Evolutionary conservation across 2,329 filamentous ascomycete species (phyloP).

Genomic region (Fusarium metavorans): DNA sequence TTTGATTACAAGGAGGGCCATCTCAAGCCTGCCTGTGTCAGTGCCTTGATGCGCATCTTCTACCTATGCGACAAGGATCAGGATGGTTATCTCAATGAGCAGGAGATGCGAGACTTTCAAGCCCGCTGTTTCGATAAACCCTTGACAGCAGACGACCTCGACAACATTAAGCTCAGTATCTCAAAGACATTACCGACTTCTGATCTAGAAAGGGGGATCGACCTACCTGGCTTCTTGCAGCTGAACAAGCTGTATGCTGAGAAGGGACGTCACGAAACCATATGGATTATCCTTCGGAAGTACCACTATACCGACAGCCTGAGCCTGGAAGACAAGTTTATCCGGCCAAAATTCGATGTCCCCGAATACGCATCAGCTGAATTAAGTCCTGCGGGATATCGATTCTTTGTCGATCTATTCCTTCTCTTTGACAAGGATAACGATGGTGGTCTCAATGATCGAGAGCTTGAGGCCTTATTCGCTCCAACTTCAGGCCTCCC

Average conservation of each 20-base stretch:
- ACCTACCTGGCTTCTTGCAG: constrained; percentile 85
- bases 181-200: constrained; percentile 74
- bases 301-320: constrained; percentile 97
- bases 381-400: constrained; percentile 91
- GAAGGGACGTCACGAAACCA: constrained; percentile 96
- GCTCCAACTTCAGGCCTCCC: constrained; percentile 93
- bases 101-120: constrained; percentile 93
- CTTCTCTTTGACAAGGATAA: constrained; percentile 97
- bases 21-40: constrained; percentile 89
- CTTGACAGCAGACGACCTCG: constrained; percentile 82
- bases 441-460: constrained; percentile 89
- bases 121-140: constrained; percentile 91
- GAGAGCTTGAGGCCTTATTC: constrained; percentile 88
- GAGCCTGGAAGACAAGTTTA: constrained; percentile 88
- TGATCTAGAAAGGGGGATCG: constrained; percentile 78
- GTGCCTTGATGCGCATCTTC: constrained; percentile 90
- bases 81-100: constrained; percentile 90
- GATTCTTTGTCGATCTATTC: constrained; percentile 98
- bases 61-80: constrained; percentile 97
- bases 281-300: constrained; percentile 95
- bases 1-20: constrained; percentile 95
- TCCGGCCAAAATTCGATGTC: constrained; percentile 94
- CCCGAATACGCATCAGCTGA: constrained; percentile 93
- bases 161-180: constrained; percentile 92
- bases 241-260: constrained; percentile 97